Percentiles rank a stretch among this genome's conserved stretches.
These are phyloP conservation scores for Zygoascus flipseniorum DNA, from an alignment of 805 yeast genomes.

Conservation along the genomic window DNA sequence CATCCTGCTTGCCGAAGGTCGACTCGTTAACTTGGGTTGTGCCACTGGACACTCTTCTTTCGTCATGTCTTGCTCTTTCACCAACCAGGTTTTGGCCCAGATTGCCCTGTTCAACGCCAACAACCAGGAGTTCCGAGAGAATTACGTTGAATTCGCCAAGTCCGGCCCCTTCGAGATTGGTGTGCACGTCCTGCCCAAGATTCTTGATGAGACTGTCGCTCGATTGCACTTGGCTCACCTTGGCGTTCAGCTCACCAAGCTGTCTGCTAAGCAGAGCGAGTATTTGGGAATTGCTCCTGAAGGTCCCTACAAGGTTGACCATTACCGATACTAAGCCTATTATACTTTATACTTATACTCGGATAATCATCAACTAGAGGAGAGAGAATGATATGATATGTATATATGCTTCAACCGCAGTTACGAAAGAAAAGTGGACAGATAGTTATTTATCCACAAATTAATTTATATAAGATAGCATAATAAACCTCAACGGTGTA, in stretches of 20 bases:
- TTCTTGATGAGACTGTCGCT: slow-evolving; percentile 97
- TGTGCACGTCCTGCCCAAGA: slow-evolving; percentile 95
- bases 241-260: slow-evolving; percentile 76
- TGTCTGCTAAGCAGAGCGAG: slow-evolving; percentile 77
- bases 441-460: not conserved
- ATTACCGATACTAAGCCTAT: slow-evolving; percentile 79
- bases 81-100: slow-evolving; percentile 98
- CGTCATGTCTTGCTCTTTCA: slow-evolving; percentile 99
- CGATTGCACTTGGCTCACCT: slow-evolving; percentile 91
- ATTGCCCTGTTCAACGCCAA: slow-evolving; percentile 90
- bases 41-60: slow-evolving; percentile 99
- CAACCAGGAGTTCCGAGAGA: slow-evolving; percentile 68
- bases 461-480: slow-evolving; percentile 1
- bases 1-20: slow-evolving; percentile 96
- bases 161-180: slow-evolving; percentile 85
- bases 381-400: slow-evolving; percentile 3
- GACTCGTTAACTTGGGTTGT: slow-evolving; percentile 98
- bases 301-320: slow-evolving; percentile 98
- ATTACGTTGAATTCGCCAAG: slow-evolving; percentile 84
- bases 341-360: too few species aligned
- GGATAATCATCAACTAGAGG: not conserved
- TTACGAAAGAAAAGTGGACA: not conserved
- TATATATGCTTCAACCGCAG: slow-evolving; percentile 26
- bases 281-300: slow-evolving; percentile 84
- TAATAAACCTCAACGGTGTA: slow-evolving; percentile 12